Base-by-base conservation (phyloP, 768 basidiomycete genomes). In the Ramaria sp. region DNA sequence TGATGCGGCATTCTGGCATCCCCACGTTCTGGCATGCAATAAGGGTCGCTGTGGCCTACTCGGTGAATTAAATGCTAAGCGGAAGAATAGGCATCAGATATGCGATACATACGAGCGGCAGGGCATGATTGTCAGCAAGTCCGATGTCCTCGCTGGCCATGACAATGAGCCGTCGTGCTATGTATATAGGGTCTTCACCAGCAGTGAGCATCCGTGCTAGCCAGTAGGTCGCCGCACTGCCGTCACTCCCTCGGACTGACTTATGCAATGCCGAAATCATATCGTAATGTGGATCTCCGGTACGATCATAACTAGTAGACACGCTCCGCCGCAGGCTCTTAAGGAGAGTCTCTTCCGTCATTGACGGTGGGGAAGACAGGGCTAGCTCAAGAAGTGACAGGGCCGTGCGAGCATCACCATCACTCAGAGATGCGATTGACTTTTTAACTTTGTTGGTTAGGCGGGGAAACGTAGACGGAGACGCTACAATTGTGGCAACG, bases 61-160 rank as follows among this genome's bases (percentile, higher is more conserved):
- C 24, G 22, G n/a, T 11, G 17, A 15, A 49, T 27, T 49, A 7
- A 53, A 48, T 38, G 52, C 27, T 24, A 10, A 19, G 11, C 38
- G 0, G n/a, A 37, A 19, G 41, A 15, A 48, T 20, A n/a, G 46
- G 45, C 22, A 22, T 10, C 27, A 24, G n/a, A 68, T 9, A 43
- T 17, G 27, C 9, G 34, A 37, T 13, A 49, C 79, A 57, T 58
- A 84, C 88, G 60, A 91, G 69, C 9, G 87, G 85, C 10, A 93
- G 73, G 0, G 86, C 88, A n/a, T 82, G 77, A 41, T 74, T 76
- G 68, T 92, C 86, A 27, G 88, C 89, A 7, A 90, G 70, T 0
- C 91, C 90, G 41, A 93, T 79, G 65, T 93, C 91, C 67, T 93
- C 91, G 60, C 86, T 88, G 2, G 91, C 89, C 62, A 86, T 82